phyloP scores from a whole-genome alignment of 805 yeast species.

The Candida glaebosa region DNA sequence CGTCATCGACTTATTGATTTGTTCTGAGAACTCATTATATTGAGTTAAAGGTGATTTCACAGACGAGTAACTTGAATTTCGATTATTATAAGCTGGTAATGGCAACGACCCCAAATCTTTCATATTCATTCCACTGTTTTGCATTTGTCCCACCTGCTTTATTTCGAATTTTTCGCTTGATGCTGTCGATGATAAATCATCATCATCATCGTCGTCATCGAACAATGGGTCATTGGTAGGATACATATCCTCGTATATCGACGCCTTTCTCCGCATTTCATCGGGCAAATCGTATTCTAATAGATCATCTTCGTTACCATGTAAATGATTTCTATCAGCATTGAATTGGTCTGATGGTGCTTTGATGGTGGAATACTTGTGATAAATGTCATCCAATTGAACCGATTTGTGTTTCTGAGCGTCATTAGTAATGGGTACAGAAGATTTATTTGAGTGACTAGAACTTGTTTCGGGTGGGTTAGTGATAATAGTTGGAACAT shows the following conservation, averaged over 20 bases:
- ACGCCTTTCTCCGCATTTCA: slow-evolving; percentile 22
- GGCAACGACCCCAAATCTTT: slow-evolving; percentile 14
- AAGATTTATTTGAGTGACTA: not conserved
- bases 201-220: slow-evolving; percentile 27
- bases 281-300: slow-evolving; percentile 33
- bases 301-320: slow-evolving; percentile 33
- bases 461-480: not conserved
- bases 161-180: slow-evolving; percentile 18
- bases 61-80: slow-evolving; percentile 34
- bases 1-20: slow-evolving; percentile 27
- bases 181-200: slow-evolving; percentile 6
- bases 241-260: slow-evolving; percentile 26
- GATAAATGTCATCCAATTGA: slow-evolving; percentile 42
- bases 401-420: slow-evolving; percentile 27
- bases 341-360: slow-evolving; percentile 40
- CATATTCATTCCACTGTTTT: slow-evolving; percentile 5
- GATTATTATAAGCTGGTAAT: slow-evolving; percentile 22
- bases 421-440: not conserved
- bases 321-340: slow-evolving; percentile 31
- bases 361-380: slow-evolving; percentile 36
- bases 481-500: slow-evolving; percentile 6
- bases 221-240: slow-evolving; percentile 37
- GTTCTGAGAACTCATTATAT: slow-evolving; percentile 38
- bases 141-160: slow-evolving; percentile 15
- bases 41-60: slow-evolving; percentile 43